Conservation (phyloP, 1,284 basidiomycete genomes). For the Ustilago hordei region DNA sequence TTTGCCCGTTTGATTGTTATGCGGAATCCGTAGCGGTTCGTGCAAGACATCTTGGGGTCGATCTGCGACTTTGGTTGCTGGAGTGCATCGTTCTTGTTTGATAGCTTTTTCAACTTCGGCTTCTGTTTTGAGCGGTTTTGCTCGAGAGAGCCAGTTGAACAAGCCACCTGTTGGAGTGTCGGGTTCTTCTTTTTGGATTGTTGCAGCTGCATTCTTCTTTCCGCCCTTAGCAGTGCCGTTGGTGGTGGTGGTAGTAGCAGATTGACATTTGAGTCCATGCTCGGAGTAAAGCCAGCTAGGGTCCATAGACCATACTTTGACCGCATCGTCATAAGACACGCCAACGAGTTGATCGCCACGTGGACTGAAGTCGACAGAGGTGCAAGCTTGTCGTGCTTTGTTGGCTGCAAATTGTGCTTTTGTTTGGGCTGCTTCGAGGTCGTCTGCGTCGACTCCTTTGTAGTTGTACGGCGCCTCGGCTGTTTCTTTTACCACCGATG, state of each 20-base stretch:
- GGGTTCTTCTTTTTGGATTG: conserved; percentile 32
- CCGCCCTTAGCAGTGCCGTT: conserved; percentile 7
- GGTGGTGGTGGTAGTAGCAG: conserved; percentile 11
- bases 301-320: conserved; percentile 52
- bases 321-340: conserved; percentile 65
- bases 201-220: conserved; percentile 10
- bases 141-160: conserved; percentile 23
- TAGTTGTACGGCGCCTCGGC: conserved; percentile 51
- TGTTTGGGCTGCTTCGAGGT: conserved; percentile 38
- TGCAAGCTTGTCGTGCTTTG: conserved; percentile 60
- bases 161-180: conserved; percentile 12
- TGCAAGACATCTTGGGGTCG: conserved; percentile 50
- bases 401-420: conserved; percentile 48
- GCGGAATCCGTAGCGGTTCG: conserved; percentile 46
- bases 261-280: conserved; percentile 25
- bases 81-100: conserved; percentile 20
- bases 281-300: conserved; percentile 40
- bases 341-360: conserved; percentile 59
- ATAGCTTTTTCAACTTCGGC: conserved; percentile 24
- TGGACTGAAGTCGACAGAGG: conserved; percentile 64
- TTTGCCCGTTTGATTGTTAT: conserved; percentile 69
- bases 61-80: neutral
- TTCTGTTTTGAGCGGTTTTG: conserved; percentile 40
- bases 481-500: conserved; percentile 35
- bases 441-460: conserved; percentile 52